Conservation (phyloP, 441 rosid genomes). For the Syzygium malaccense region DNA sequence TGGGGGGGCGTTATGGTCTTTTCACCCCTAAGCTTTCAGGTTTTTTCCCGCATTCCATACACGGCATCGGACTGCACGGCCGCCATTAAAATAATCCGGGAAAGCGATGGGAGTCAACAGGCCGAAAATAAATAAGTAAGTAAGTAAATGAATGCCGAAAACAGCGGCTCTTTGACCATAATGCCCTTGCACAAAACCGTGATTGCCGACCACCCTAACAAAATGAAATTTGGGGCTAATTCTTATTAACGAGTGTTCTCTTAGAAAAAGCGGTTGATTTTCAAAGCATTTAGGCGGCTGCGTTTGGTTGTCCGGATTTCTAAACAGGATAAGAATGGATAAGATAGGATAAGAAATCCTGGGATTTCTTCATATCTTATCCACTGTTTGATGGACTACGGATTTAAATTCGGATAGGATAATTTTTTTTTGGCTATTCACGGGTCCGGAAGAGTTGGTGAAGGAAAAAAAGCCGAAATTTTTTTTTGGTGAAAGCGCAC, state of each 20-base stretch:
- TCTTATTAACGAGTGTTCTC: background rate
- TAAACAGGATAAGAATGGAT: too few species aligned
- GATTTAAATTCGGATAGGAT: too few species aligned
- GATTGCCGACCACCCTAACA: background rate
- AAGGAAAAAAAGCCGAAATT: too few species aligned
- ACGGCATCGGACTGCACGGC: background rate
- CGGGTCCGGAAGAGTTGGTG: too few species aligned
- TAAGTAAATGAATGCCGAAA: background rate
- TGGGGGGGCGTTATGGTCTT: background rate
- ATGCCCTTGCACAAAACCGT: background rate
- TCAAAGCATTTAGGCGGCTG: background rate
- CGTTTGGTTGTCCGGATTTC: too few species aligned
- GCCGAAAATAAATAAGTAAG: background rate
- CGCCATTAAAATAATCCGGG: background rate
- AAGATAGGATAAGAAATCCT: too few species aligned
- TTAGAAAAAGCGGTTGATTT: background rate
- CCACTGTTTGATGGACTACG: too few species aligned
- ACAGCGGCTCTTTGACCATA: background rate
- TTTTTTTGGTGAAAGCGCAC: too few species aligned
- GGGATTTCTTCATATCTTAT: too few species aligned
- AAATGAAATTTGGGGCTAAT: background rate
- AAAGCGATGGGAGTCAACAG: background rate
- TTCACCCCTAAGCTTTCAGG: accelerated
- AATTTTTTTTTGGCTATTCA: too few species aligned
- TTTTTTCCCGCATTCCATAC: background rate